These are phyloP conservation scores for Wickerhamiella sergipiensis DNA, from an alignment of 805 yeast genomes.

Conservation along the genomic window DNA sequence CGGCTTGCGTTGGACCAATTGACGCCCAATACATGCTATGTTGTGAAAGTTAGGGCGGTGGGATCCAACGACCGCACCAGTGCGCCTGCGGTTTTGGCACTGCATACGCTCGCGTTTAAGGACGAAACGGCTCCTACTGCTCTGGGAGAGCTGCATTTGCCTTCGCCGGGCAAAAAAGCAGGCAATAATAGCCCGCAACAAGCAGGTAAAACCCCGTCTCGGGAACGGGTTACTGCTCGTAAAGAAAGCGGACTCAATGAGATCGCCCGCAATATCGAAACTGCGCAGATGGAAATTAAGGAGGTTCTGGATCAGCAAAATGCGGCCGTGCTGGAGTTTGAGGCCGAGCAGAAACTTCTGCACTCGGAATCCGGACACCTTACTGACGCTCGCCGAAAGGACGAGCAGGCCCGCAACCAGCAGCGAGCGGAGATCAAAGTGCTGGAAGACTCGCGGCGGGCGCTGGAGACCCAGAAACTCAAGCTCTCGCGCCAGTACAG, in stretches of 20 bases:
- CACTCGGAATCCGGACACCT: conserved; percentile 23
- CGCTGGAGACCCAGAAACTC: conserved; percentile 24
- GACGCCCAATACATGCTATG: not conserved
- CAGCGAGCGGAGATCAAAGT: conserved; percentile 25
- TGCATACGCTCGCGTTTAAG: conserved; percentile 1
- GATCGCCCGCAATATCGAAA: not conserved
- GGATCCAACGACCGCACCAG: not conserved
- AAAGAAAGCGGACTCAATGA: not conserved
- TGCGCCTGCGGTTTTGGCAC: conserved; percentile 1
- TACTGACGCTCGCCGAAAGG: conserved; percentile 19
- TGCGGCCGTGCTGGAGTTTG: conserved; percentile 4
- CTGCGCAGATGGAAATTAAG: conserved; percentile 4
- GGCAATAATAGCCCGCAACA: conserved; percentile 13
- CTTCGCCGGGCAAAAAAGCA: not conserved
- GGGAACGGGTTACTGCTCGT: conserved; percentile 1
- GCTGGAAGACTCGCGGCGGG: conserved; percentile 26
- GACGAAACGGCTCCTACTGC: not conserved
- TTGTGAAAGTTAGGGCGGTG: not conserved
- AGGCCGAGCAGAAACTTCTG: conserved; percentile 22
- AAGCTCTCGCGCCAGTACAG: conserved; percentile 19
- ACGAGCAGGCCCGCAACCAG: conserved; percentile 23
- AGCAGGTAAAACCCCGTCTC: too few relatives aligned
- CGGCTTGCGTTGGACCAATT: not conserved
- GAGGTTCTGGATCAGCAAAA: conserved; percentile 5
- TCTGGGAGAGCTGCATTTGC: not conserved